A percentile compares a stretch with the other conserved stretches of the same genome.
These are phyloP conservation scores for Suillus luteus DNA, from an alignment of 768 basidiomycete genomes.

Conservation along the genomic window DNA sequence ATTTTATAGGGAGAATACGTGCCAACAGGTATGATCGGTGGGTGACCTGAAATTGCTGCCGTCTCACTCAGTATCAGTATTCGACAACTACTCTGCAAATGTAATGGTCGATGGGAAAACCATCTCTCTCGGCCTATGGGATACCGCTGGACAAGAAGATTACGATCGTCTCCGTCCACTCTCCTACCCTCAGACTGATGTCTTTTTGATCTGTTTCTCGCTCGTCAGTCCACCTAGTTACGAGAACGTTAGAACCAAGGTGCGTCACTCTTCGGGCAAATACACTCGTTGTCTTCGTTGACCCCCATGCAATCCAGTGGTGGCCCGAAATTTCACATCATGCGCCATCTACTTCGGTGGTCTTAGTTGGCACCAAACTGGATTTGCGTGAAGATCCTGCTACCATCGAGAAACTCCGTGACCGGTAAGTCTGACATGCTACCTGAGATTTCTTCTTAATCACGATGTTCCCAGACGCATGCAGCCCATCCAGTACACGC, in stretches of 20 bases:
- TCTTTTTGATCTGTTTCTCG: conserved; percentile 99
- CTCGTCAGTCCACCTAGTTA: conserved; percentile 97
- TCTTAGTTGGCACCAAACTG: conserved; percentile 95
- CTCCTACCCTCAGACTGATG: conserved; percentile 98
- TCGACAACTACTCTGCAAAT: conserved; percentile 98
- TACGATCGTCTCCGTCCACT: conserved; percentile 97
- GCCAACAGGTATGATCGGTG: conserved; percentile 70
- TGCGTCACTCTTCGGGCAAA: conserved; percentile 36
- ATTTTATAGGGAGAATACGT: conserved; percentile 86
- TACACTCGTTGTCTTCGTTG: conserved; percentile 14
- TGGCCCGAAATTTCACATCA: conserved; percentile 97
- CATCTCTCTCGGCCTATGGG: conserved; percentile 97
- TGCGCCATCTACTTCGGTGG: conserved; percentile 89
- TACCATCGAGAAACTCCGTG: conserved; percentile 91
- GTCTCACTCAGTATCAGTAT: conserved; percentile 55
- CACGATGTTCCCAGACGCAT: conserved; percentile 63
- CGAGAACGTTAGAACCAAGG: conserved; percentile 98
- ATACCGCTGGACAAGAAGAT: conserved; percentile 99
- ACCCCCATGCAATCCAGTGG: conserved; percentile 56
- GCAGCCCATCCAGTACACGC: conserved; percentile 90
- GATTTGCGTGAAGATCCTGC: conserved; percentile 94
- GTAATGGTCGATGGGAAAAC: conserved; percentile 99
- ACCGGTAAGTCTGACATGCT: conserved; percentile 57
- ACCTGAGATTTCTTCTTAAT: conserved; percentile 9
- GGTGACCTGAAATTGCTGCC: conserved; percentile 14